A percentile compares a stretch with the other conserved stretches of the same genome.
These are phyloP conservation scores for Cryptococcus wingfieldii DNA, from an alignment of 1,284 basidiomycete genomes.

Conservation along the genomic window DNA sequence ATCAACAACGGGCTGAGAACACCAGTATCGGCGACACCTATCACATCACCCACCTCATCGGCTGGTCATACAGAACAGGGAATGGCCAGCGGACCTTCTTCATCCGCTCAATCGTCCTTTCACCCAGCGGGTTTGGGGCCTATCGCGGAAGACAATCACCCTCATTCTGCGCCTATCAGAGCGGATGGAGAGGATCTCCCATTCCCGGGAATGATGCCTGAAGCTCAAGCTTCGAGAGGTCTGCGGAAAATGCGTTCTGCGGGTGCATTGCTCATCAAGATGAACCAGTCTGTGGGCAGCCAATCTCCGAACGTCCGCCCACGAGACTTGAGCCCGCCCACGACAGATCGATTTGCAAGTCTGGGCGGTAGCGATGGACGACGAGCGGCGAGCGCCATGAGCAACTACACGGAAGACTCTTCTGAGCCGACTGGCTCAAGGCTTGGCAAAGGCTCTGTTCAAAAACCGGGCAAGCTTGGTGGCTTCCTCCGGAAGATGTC, in stretches of 20 bases:
- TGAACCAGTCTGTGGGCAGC: too few species aligned
- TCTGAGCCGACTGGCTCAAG: background rate
- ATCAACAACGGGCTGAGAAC: conserved; percentile 16
- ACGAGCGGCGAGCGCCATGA: conserved; percentile 22
- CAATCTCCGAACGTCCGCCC: too few species aligned
- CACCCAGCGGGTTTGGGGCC: conserved; percentile 14
- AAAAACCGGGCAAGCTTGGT: conserved; percentile 64
- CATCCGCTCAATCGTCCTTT: conserved; percentile 19
- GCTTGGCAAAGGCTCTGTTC: conserved; percentile 13
- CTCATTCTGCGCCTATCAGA: conserved; percentile 23
- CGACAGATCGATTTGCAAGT: conserved; percentile 58
- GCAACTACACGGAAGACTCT: conserved; percentile 37
- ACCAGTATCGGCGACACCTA: conserved; percentile 18
- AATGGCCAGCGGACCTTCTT: conserved; percentile 9
- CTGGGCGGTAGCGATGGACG: conserved; percentile 55
- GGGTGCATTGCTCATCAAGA: conserved; percentile 58
- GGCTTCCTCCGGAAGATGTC: conserved; percentile 96
- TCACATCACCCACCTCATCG: conserved; percentile 11
- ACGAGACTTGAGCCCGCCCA: background rate
- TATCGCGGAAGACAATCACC: conserved; percentile 24
- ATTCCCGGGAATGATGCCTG: background rate
- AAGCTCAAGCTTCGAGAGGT: conserved; percentile 6
- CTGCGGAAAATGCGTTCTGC: conserved; percentile 69
- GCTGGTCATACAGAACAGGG: background rate
- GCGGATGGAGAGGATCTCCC: background rate